Evolutionary conservation across 2,329 filamentous ascomycete species (phyloP).

Genomic region (Stagonosporopsis vannaccii): DNA sequence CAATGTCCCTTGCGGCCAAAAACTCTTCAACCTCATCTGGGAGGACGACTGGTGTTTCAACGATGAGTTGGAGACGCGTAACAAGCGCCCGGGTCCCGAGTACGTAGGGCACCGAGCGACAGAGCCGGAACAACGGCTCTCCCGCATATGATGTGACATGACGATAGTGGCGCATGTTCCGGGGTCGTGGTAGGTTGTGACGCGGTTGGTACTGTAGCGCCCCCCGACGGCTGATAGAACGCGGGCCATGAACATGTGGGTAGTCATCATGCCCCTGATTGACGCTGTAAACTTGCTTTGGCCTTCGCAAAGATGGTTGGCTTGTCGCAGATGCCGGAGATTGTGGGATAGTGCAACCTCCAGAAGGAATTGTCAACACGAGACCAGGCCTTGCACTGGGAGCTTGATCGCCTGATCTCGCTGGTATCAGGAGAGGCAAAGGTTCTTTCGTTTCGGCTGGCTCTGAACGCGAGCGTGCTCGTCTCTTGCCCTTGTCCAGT

Average conservation of each 20-base stretch:
- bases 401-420: neutral
- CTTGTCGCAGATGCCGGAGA: neutral
- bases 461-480: neutral
- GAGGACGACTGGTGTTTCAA: constrained; percentile 1
- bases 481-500: neutral
- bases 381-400: neutral
- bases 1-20: neutral
- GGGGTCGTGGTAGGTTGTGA: neutral
- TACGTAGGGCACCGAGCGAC: constrained; percentile 7
- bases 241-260: constrained; percentile 5
- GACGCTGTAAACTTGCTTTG: neutral
- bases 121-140: constrained; percentile 5
- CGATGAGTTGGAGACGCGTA: constrained; percentile 8
- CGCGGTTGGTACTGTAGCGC: neutral
- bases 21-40: constrained; percentile 1
- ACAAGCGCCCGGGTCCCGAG: constrained; percentile 3
- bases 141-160: constrained; percentile 6
- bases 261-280: constrained; percentile 8
- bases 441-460: neutral
- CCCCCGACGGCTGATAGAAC: neutral
- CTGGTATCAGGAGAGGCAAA: too few species aligned
- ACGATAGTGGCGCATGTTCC: neutral
- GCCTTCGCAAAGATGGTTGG: neutral
- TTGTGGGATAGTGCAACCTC: neutral
- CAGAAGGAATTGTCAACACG: neutral